Evolutionary conservation across 306 rosid genomes (phyloP).

Genomic region (Datisca glomerata): DNA sequence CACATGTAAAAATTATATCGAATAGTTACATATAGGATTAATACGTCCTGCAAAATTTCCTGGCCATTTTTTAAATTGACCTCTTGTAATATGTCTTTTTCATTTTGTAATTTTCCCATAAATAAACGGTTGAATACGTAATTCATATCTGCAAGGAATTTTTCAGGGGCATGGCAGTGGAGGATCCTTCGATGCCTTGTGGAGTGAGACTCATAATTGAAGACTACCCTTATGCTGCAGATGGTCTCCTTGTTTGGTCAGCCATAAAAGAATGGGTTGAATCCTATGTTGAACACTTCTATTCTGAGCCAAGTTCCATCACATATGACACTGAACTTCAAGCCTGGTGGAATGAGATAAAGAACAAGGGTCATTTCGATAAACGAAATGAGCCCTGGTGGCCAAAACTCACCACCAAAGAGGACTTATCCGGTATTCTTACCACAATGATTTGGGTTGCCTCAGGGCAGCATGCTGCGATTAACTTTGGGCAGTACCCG

Average conservation of each 20-base stretch:
- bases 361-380: conserved; percentile 70
- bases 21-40: too few relatives aligned
- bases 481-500: conserved; percentile 95
- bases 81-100: background rate
- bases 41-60: too few relatives aligned
- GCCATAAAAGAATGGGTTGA: conserved; percentile 88
- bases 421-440: conserved; percentile 58
- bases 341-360: conserved; percentile 89
- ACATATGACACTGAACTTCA: conserved; percentile 54
- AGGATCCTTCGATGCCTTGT: conserved; percentile 61
- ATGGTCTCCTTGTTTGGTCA: conserved; percentile 92
- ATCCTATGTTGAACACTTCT: conserved; percentile 58
- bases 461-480: conserved; percentile 91
- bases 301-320: conserved; percentile 47
- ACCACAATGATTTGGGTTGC: conserved; percentile 81
- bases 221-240: conserved; percentile 94
- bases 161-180: conserved; percentile 90
- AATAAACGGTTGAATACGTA: background rate
- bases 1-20: too few relatives aligned
- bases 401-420: conserved; percentile 66
- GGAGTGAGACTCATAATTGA: conserved; percentile 78
- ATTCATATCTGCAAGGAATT: background rate
- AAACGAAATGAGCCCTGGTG: conserved; percentile 85
- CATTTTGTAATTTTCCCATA: background rate
- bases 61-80: too few relatives aligned